A percentile compares a stretch with the other conserved stretches of the same genome.
Conservation (phyloP, 139 green algal genomes). For the Micractinium sp. region DNA sequence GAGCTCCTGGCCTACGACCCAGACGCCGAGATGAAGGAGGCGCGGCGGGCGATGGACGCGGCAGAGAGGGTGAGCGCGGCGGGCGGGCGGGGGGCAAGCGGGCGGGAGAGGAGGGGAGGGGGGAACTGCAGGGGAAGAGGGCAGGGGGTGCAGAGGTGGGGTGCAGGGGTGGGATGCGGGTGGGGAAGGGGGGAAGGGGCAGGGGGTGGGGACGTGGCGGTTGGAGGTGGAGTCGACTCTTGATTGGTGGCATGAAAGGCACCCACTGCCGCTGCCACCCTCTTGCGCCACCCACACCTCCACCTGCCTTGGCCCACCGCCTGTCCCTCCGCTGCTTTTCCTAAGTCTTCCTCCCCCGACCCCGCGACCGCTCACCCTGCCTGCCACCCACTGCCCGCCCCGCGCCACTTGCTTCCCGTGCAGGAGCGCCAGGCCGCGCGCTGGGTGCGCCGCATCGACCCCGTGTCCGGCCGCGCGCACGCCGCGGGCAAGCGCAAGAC, state of each 20-base stretch:
- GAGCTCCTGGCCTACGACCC: conserved; percentile 40
- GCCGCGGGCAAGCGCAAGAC: conserved; percentile 76
- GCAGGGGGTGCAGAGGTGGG: no score
- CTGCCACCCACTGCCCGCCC: no score
- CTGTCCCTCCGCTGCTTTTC: no score
- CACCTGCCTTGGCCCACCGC: not conserved
- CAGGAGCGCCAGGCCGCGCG: conserved; percentile 15
- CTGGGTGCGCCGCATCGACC: conserved; percentile 63
- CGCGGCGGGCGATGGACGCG: conserved; percentile 31
- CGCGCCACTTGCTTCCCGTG: not conserved
- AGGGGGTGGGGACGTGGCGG: no score
- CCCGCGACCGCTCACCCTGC: not conserved
- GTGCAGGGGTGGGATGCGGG: no score
- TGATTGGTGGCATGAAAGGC: no score
- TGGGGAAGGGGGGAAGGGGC: no score
- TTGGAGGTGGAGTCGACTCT: no score
- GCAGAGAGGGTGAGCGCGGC: not conserved
- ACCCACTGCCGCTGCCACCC: not conserved
- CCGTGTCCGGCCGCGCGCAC: conserved; percentile 58
- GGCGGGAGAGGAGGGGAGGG: no score
- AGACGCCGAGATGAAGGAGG: conserved; percentile 28
- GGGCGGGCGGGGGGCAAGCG: not conserved
- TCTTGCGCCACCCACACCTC: not conserved
- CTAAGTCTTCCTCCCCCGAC: no score
- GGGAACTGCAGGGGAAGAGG: not conserved